Base-by-base conservation (phyloP, 2,329 filamentous ascomycete genomes). In the Diaporthe aspalathi region DNA sequence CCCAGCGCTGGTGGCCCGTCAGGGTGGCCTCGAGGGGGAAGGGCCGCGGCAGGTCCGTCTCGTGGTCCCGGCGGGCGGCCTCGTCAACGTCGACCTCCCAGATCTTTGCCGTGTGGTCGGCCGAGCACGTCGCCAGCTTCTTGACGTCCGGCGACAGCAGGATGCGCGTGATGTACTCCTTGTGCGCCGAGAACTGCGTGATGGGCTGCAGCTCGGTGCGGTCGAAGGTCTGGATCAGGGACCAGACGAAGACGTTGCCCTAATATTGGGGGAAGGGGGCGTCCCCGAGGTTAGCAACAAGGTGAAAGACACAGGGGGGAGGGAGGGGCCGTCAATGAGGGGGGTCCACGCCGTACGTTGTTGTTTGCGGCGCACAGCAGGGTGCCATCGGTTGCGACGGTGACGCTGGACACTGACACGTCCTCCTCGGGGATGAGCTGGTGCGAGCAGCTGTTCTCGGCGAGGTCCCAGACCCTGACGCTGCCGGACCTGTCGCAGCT, bases 231-330 rank as follows among this genome's bases (percentile, higher is more conserved):
- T 97, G 94, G 73, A 95, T 89, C 80, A 99, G 93, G 75, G 94
- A 92, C 96, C 96, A 99, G 76, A 99, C 94, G 80, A 97, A 99
- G 74, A 98, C 95, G 77, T 97, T 97, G 76, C 96, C 96, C 93
- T 98, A 57, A 16, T 11, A 9, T 5, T 9, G 22, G 32, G 32
- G 20, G 47, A 1, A n/a, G 20, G 47, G 2, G 27, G 7, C 11
- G 22, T 29, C 32, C 49, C 49, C 52, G 24, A 50, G 22, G 49
- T 29, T 22, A 63, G 60, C n/a, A 63, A 49, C 76, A 12, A 40
- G n/a, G 49, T 52, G 16, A 32, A 27, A 5, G 35, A 32, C 32
- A 32, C n/a, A 35, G 32, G 3, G 22, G 53, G 47, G 54, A 29
- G 22, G 27, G 24, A 49, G 24, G 24, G 50, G 38, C 35, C 12